Evolutionary conservation across 768 basidiomycete species (phyloP), one percentile per base, ranked within the genome.

Genomic region (Leccinum longicurvipes): DNA sequence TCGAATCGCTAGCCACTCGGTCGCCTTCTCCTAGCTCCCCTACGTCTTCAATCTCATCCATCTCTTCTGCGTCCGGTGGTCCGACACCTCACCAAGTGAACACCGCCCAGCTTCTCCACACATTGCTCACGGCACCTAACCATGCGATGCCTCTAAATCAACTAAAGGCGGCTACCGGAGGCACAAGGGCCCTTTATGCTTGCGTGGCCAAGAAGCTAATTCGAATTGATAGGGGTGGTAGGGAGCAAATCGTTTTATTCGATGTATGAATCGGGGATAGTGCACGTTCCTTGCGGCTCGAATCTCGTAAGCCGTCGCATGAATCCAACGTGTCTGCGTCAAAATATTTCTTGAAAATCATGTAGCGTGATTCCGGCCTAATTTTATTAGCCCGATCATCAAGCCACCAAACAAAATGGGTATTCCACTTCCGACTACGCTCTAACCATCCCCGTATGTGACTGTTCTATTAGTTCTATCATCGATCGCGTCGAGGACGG

Each of bases 121-220:
- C 78, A 19, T 75, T 92, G 15, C 73, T 92, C 24, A 73, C 72
- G 17, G 73, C 80, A 10, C 82, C 84, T 0, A 71, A 77, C 42
- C 79, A 82, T 53, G 73, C 84, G 27, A 74, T 90, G 69, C 74
- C 86, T 10, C 67, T 91, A 14, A 83, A 79, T 60, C 79, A 77
- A 62, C 74, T 86, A 15, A 91, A 89, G 68, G 81, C 81, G 49
- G 66, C 76, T 21, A 70, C 91, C 21, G 78, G 80, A 34, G 74
- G 82, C 11, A 85, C 82, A 9, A 76, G 86, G 41, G 81, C 87
- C 15, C 68, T 91, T 12, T 92, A 89, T 63, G 83, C 77, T 2
- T 90, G 89, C 64, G 87, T 91, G n/a, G 90, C 87, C 15, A 92
- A 91, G 72, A 77, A 87, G 58, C 71, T 92, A 50, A 67, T 92